Evolutionary conservation across 352 stramenopile species (phyloP), one percentile per base, ranked within the genome.

Genomic region (Phytophthora chlamydospora): DNA sequence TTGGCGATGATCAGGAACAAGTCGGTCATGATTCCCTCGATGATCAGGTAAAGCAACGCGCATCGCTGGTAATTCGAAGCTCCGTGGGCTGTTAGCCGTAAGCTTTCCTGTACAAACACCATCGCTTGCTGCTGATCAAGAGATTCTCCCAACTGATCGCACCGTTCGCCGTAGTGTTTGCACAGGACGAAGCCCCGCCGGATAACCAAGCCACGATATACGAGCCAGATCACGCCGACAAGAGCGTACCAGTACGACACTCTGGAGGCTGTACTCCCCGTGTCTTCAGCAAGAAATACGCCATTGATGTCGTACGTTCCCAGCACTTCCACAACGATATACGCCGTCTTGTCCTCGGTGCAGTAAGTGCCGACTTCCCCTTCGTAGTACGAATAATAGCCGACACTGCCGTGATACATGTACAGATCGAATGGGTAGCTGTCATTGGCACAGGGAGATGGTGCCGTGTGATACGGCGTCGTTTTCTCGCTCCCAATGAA

Each of bases 11-110:
- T 61, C 9, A 61, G 53, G 7, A 61, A 54, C 41, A 61, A 34
- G 42, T 61, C 53, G 5, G 42, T 54, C 53, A 61, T 61, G 33
- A 61, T 54, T 0, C 53, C 53, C 39, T 61, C 53, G 8, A 61
- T n/a, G 10, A 61, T 46, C 34, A 61, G 6, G 16, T 54, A 61
- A 21, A 61, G 53, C 0, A 61, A 6, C 0, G 10, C 31, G 17
- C 12, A 19, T 16, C 53, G 41, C 3, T 61, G 12, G 21, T 39
- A 54, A 40, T 61, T 61, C 16, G 53, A 40, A 2, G 53, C 53
- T 7, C 53, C 53, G 19, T 61, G 53, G 13, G 53, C 53, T 10
- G 53, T 40, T 13, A 60, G 19, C 4, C 52, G 52, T 11, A 60
- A 44, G 8, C 41, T 45, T 38, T 61, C 53, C 33, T 61, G 53